Conservation (phyloP, 2,329 filamentous ascomycete genomes). For the Macroventuria anomochaeta region DNA sequence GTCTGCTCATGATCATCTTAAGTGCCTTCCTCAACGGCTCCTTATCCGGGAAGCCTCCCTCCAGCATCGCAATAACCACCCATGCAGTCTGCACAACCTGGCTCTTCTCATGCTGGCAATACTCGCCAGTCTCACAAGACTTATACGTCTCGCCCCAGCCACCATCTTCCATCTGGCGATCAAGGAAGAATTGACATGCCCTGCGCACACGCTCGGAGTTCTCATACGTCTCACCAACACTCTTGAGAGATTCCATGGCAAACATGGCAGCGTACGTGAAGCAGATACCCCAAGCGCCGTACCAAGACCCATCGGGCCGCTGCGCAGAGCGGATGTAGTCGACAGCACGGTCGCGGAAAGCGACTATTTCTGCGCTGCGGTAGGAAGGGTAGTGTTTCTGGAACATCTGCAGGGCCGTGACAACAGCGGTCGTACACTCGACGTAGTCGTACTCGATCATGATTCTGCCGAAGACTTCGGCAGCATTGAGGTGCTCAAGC, state of each 20-base stretch:
- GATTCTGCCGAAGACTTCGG: constrained; percentile 94
- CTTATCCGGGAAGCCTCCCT: constrained; percentile 79
- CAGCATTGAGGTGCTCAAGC: constrained; percentile 88
- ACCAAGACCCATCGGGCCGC: constrained; percentile 87
- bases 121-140: constrained; percentile 78
- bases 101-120: constrained; percentile 77
- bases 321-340: constrained; percentile 84
- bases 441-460: constrained; percentile 99
- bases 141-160: constrained; percentile 97
- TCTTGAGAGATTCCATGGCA: constrained; percentile 83
- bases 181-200: constrained; percentile 85
- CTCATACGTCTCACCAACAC: constrained; percentile 79
- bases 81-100: constrained; percentile 96
- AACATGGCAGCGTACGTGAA: constrained; percentile 99
- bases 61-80: constrained; percentile 81
- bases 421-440: constrained; percentile 94
- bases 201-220: constrained; percentile 74
- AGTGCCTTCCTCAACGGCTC: constrained; percentile 76
- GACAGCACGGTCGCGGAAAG: constrained; percentile 75
- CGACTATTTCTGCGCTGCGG: constrained; percentile 73
- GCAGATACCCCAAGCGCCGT: constrained; percentile 97
- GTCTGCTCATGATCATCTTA: constrained; percentile 80
- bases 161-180: constrained; percentile 84
- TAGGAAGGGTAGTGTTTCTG: constrained; percentile 82
- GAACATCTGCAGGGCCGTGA: constrained; percentile 86